Conservation (phyloP, 2,329 filamentous ascomycete genomes). For the Alternaria alternata region DNA sequence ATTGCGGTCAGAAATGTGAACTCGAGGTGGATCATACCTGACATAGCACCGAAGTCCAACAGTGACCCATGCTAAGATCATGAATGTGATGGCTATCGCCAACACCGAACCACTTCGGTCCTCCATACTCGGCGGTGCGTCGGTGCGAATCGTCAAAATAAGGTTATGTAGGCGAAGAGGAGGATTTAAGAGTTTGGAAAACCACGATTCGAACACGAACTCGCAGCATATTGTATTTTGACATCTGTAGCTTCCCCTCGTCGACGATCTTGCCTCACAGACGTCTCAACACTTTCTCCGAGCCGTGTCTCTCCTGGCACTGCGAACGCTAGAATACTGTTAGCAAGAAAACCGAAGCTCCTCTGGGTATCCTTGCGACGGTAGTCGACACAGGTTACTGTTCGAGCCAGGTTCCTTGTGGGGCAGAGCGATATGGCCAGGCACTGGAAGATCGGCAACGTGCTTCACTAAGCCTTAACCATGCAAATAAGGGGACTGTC, state of each 20-base stretch:
- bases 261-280: conserved; percentile 18
- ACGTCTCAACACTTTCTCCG: conserved; percentile 19
- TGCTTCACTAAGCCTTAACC: conserved; percentile 10
- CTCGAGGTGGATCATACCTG: conserved; percentile 29
- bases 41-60: conserved; percentile 50
- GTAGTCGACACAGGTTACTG: conserved; percentile 15
- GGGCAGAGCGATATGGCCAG: conserved; percentile 10
- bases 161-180: conserved; percentile 7
- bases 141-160: background rate
- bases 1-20: background rate
- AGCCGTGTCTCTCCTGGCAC: conserved; percentile 8
- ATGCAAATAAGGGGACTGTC: background rate
- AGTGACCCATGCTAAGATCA: conserved; percentile 49
- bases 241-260: background rate
- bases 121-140: conserved; percentile 25
- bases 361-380: conserved; percentile 15
- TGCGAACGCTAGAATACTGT: conserved; percentile 19
- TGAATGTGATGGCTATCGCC: conserved; percentile 46
- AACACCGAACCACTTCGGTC: conserved; percentile 39
- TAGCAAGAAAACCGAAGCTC: conserved; percentile 17
- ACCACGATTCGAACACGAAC: conserved; percentile 5
- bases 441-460: conserved; percentile 19
- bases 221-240: conserved; percentile 20
- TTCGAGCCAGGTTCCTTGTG: conserved; percentile 17
- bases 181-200: conserved; percentile 1